Evolutionary conservation across 805 yeast species (phyloP).

Genomic region (Lipomyces japonicus): DNA sequence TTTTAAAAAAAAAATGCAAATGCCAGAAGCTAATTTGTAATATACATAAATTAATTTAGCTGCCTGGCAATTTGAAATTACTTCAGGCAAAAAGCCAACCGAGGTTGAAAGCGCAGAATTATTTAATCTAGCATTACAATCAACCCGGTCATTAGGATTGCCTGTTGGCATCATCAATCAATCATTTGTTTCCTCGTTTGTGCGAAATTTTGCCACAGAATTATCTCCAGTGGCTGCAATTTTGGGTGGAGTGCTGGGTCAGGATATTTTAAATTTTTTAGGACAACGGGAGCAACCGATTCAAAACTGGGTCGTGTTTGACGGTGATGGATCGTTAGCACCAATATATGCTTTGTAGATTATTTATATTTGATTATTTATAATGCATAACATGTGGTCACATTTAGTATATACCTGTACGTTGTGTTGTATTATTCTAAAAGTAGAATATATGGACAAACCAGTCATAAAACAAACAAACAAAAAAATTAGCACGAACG

Average conservation of each 20-base stretch:
- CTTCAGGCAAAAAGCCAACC: background rate
- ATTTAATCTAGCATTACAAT: conserved; percentile 12
- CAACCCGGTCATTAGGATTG: conserved; percentile 40
- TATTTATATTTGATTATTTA: too few relatives aligned
- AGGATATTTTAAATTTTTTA: conserved; percentile 79
- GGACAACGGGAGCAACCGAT: conserved; percentile 75
- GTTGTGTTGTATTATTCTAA: too few relatives aligned
- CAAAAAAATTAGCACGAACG: too few relatives aligned
- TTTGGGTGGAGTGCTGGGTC: conserved; percentile 84
- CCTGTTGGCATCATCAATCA: conserved; percentile 48
- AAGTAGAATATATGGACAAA: too few relatives aligned
- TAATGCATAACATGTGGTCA: too few relatives aligned
- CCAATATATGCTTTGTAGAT: conserved; percentile 61
- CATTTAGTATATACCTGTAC: too few relatives aligned
- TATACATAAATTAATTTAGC: conserved; percentile 41
- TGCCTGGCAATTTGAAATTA: conserved; percentile 43
- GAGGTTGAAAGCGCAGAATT: conserved; percentile 4
- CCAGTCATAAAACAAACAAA: too few relatives aligned
- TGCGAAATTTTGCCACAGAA: conserved; percentile 48
- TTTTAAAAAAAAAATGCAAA: background rate
- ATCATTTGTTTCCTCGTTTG: conserved; percentile 36
- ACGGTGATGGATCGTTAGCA: conserved; percentile 66
- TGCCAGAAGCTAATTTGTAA: background rate
- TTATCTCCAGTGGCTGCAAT: conserved; percentile 82
- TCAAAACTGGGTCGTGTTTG: conserved; percentile 74